phyloP scores from a whole-genome alignment of 2,329 filamentous ascomycete species.

The Fusarium falciforme region DNA sequence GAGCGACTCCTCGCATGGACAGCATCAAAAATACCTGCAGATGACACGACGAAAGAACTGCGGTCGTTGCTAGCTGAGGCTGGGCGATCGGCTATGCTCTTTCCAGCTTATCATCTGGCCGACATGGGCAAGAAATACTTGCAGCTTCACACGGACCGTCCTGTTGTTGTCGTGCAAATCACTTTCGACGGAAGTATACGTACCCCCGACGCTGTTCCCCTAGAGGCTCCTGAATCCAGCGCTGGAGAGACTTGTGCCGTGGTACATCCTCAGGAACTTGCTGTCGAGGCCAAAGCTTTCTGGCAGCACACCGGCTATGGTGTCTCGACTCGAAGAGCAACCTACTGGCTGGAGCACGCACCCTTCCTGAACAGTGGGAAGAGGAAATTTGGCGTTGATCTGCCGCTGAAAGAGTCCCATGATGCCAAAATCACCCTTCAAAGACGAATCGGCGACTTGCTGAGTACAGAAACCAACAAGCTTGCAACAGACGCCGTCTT shows the following conservation, averaged over 20 bases:
- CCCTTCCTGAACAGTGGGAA: constrained; percentile 22
- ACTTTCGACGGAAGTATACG: constrained; percentile 20
- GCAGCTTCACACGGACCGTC: neutral
- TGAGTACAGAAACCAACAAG: constrained; percentile 23
- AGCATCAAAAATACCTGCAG: neutral
- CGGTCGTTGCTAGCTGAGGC: neutral
- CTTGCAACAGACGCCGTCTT: constrained; percentile 55
- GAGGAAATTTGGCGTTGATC: neutral
- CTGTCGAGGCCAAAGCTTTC: constrained; percentile 41
- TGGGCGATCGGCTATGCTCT: constrained; percentile 16
- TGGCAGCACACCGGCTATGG: constrained; percentile 47
- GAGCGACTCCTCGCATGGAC: constrained; percentile 32
- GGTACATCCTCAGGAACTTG: constrained; percentile 23
- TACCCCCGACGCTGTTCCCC: neutral
- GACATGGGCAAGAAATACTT: constrained; percentile 34
- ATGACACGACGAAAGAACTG: neutral
- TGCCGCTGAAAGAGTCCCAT: constrained; percentile 10
- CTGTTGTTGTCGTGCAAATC: constrained; percentile 7
- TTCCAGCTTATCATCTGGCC: constrained; percentile 28
- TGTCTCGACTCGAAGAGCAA: constrained; percentile 44
- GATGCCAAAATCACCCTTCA: constrained; percentile 21
- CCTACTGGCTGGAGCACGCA: constrained; percentile 40
- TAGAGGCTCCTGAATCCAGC: too few species aligned
- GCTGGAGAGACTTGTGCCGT: constrained; percentile 29
- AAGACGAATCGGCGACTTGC: constrained; percentile 32